phyloP scores from a whole-genome alignment of 2,329 filamentous ascomycete species.

The Cordyceps farinosa region DNA sequence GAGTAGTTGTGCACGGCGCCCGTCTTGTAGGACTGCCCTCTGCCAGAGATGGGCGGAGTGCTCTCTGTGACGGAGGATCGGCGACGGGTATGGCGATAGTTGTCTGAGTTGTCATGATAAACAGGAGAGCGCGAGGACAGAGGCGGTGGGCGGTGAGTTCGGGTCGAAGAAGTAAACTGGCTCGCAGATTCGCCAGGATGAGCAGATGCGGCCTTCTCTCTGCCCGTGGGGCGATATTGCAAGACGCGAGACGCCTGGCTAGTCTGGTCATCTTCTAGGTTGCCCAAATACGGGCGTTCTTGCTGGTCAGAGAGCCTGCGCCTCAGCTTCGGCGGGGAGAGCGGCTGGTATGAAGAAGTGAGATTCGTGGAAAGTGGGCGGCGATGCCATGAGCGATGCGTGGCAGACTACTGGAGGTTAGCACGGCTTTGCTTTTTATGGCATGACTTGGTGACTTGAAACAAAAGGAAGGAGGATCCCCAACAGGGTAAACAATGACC shows the following conservation, averaged over 20 bases:
- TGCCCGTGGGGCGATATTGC: conserved; percentile 40
- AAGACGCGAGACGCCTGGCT: conserved; percentile 39
- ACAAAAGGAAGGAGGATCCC: neutral
- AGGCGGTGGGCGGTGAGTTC: conserved; percentile 42
- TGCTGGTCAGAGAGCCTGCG: conserved; percentile 58
- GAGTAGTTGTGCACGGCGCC: conserved; percentile 24
- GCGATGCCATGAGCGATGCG: conserved; percentile 44
- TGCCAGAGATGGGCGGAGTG: conserved; percentile 37
- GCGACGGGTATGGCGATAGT: conserved; percentile 29
- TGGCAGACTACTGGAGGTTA: conserved; percentile 42
- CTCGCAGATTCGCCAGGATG: conserved; percentile 37
- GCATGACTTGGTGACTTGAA: neutral
- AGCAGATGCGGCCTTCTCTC: conserved; percentile 41
- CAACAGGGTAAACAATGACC: neutral
- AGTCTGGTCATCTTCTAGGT: conserved; percentile 43
- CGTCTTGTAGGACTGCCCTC: conserved; percentile 43
- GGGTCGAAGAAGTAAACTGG: conserved; percentile 16
- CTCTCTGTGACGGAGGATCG: conserved; percentile 49
- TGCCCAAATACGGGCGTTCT: conserved; percentile 40
- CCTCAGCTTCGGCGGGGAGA: conserved; percentile 48
- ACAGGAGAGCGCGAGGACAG: conserved; percentile 47
- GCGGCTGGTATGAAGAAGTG: conserved; percentile 44
- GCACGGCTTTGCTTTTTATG: neutral
- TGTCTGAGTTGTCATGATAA: conserved; percentile 42
- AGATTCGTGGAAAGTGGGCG: conserved; percentile 53